These are phyloP conservation scores for Amanita inopinata DNA, from an alignment of 768 basidiomycete genomes.

Conservation along the genomic window DNA sequence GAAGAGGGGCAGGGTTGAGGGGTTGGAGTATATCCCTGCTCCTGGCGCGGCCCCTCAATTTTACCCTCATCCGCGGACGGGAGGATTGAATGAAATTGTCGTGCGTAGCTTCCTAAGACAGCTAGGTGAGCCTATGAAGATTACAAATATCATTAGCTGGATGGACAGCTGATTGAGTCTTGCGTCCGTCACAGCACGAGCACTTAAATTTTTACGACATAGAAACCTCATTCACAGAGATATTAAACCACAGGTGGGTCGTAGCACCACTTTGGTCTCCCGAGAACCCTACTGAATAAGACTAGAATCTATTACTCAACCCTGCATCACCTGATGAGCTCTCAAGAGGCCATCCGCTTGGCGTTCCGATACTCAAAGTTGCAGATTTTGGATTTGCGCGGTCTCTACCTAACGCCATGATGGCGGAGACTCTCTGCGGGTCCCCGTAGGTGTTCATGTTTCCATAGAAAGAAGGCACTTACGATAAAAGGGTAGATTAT, in stretches of 20 bases:
- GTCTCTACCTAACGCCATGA: slow-evolving; percentile 80
- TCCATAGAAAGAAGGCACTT: background rate
- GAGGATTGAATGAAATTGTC: slow-evolving; percentile 84
- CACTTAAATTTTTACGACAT: slow-evolving; percentile 84
- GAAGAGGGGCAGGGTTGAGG: slow-evolving; percentile 90
- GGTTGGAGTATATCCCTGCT: slow-evolving; percentile 70
- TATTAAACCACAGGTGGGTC: slow-evolving; percentile 82
- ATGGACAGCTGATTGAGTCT: too few relatives aligned
- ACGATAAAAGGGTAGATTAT: slow-evolving; percentile 43
- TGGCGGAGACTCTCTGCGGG: slow-evolving; percentile 97
- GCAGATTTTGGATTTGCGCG: slow-evolving; percentile 99
- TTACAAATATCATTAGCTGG: too few relatives aligned
- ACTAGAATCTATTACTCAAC: slow-evolving; percentile 80
- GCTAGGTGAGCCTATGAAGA: slow-evolving; percentile 43
- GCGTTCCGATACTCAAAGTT: slow-evolving; percentile 91
- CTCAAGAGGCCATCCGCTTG: slow-evolving; percentile 80
- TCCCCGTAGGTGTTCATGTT: slow-evolving; percentile 62
- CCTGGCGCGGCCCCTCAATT: slow-evolving; percentile 66
- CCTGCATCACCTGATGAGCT: slow-evolving; percentile 74
- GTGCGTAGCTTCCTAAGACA: slow-evolving; percentile 90
- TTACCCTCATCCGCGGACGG: slow-evolving; percentile 85
- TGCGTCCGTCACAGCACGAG: slow-evolving; percentile 55
- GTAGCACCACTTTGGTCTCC: background rate
- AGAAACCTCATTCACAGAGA: slow-evolving; percentile 92
- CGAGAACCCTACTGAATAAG: slow-evolving; percentile 8